Base-by-base conservation (phyloP, 495 filamentous ascomycete genomes). In the Aspergillus ellipticus region DNA sequence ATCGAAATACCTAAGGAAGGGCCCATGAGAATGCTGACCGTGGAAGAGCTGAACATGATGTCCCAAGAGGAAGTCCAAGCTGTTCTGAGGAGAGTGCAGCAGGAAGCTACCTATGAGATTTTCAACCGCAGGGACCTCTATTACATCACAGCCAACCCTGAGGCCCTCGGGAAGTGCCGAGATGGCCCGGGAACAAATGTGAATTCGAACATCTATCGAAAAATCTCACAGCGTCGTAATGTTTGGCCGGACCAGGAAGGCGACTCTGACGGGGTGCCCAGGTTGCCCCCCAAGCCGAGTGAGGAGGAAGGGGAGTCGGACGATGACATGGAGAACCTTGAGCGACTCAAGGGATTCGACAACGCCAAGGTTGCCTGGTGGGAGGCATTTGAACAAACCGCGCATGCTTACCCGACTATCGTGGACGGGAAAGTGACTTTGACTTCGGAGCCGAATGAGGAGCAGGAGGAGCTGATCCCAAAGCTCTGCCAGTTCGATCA, bases 111-210 rank as follows among this genome's bases (percentile, higher is more conserved):
- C 15, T 13, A 11, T 11, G 31, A 55, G 1, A 59, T 60, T 10
- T 55, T 65, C 42, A 59, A 43, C 1, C 53, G 43, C 31, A 55
- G 57, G 3, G 45, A 60, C 16, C 17, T 33, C 9, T 55, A 57
- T 7, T 21, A 41, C 5, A 39, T 42, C 8, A 51, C 47, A 10
- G 55, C 59, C 6, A 57, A 56, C 42, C 64, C 64, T 4, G 58
- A 65, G 22, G 9, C 47, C 8, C 56, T 69, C 17, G 42, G 41
- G 5, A 60, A 37, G 9, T 62, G 59, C 39, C 59, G 66, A 57
- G 48, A 58, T 10, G 66, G 66, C 13, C 58, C 59, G 8, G 66
- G 64, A 9, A 62, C 51, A 0, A 57, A 69, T 41, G 61, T 49
- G 4, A 24, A 49, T 2, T 63, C 64, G 0, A 29, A 50, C 6